Evolutionary conservation across 2,329 filamentous ascomycete species (phyloP), one percentile per base, ranked within the genome.

Genomic region (Aspergillus sp.): DNA sequence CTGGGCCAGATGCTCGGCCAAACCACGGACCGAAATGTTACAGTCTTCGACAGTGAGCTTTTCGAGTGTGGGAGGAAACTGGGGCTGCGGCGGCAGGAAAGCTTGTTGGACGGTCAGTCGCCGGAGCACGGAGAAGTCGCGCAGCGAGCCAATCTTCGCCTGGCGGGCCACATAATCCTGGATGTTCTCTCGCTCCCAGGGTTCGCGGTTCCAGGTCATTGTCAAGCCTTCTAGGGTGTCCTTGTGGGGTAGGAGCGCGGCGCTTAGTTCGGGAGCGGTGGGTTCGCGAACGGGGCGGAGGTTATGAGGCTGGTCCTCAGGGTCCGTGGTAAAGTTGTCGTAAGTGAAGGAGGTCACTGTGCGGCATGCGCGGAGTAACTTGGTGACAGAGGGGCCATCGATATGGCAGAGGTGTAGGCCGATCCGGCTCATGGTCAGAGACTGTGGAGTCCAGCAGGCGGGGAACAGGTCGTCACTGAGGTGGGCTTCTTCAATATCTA

Each of bases 211-310:
- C 21, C 64, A 64, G 8, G 64, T 62, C 10, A 69, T 23, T 2
- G 54, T 49, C 8, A 71, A 54, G 15, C 23, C 11, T 21, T 67
- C 57, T 2, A 71, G 59, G 0, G 59, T 66, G 2, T 64, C 56
- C n/a, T 66, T 69, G 42, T 70, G 69, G 17, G 48, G 13, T 5
- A 69, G 61, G 21, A 62, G 30, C 2, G 63, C 68, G 51, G 65
- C 38, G 4, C 62, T 58, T 2, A 58, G 55, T 15, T 70, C 21
- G 5, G 54, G 48, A 6, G 63, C 66, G 25, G 61, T 64, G 39
- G 70, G 67, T 36, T 66, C 58, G 3, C 48, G 36, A 11, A 23
- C 7, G 11, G 32, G 7, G 21, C 25, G 52, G 2, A 15, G 21
- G 5, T 3, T 41, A 41, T 54, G 2, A 21, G 6, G 25, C 13